Percentiles rank a stretch among this genome's conserved stretches.
phyloP scores from a whole-genome alignment of 352 stramenopile species.

The Pythium apleroticum region DNA sequence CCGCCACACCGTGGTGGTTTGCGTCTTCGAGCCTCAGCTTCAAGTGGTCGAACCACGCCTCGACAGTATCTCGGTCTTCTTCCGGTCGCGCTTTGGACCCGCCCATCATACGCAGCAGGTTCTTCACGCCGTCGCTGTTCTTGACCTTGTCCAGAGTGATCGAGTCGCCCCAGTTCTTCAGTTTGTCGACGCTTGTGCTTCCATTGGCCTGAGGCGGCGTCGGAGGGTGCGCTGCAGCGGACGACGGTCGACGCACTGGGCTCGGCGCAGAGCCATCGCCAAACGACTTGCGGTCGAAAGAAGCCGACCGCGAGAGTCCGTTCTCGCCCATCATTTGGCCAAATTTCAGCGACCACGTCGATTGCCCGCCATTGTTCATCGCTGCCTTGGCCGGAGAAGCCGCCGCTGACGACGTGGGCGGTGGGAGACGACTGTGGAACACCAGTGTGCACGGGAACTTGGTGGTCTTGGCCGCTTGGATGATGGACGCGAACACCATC shows the following conservation, averaged over 20 bases:
- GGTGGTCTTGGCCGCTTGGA: constrained; percentile 58
- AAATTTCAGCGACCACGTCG: constrained; percentile 51
- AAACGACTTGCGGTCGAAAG: constrained; percentile 41
- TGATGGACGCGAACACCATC: constrained; percentile 62
- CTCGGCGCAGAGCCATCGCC: constrained; percentile 3
- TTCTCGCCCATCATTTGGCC: constrained; percentile 38
- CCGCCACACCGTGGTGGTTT: background rate
- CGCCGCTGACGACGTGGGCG: constrained; percentile 12
- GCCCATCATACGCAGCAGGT: constrained; percentile 71
- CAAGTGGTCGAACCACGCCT: constrained; percentile 60
- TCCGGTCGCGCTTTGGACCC: constrained; percentile 48
- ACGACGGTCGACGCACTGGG: constrained; percentile 12
- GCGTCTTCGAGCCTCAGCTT: constrained; percentile 43
- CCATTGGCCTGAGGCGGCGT: constrained; percentile 17
- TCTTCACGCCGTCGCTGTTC: constrained; percentile 73
- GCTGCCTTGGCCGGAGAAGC: constrained; percentile 42
- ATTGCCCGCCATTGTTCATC: constrained; percentile 2
- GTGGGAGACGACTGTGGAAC: constrained; percentile 46
- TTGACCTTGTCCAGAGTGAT: constrained; percentile 65
- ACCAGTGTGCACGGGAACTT: constrained; percentile 68
- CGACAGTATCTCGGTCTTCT: constrained; percentile 60
- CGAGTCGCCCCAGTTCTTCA: constrained; percentile 36
- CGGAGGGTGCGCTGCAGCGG: constrained; percentile 1
- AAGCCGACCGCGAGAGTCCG: constrained; percentile 45
- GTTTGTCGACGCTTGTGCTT: constrained; percentile 34